Evolutionary conservation across 1,284 basidiomycete genomes (phyloP).

Genomic region (Schizophyllum commune): DNA sequence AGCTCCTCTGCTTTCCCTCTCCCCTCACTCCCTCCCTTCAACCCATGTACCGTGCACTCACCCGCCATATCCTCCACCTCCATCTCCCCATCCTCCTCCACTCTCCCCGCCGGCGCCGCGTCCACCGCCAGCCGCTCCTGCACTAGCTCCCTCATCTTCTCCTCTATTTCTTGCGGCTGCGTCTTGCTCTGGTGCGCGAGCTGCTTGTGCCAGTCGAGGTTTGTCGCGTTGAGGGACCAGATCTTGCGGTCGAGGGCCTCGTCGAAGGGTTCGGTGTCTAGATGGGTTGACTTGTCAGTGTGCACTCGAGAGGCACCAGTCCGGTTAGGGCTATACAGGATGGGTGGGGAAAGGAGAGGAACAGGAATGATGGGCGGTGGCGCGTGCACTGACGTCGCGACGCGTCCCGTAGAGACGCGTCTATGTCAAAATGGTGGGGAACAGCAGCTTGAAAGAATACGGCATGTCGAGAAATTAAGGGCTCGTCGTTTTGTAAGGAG

Average conservation of each 20-base stretch:
- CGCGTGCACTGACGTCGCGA: background rate
- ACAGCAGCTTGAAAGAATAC: background rate
- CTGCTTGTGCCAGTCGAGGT: constrained; percentile 59
- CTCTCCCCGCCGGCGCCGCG: constrained; percentile 4
- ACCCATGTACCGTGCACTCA: background rate
- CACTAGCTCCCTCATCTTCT: constrained; percentile 29
- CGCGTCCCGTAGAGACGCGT: too few relatives aligned
- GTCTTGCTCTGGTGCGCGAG: constrained; percentile 55
- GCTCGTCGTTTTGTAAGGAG: too few relatives aligned
- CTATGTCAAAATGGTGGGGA: too few relatives aligned
- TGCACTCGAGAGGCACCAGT: too few relatives aligned
- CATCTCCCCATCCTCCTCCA: background rate
- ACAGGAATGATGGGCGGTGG: too few relatives aligned
- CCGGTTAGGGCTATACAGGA: too few relatives aligned
- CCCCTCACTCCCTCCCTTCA: too few relatives aligned
- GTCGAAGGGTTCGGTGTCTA: constrained; percentile 74
- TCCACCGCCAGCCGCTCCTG: constrained; percentile 18
- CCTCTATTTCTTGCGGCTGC: constrained; percentile 44
- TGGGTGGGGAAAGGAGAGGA: too few relatives aligned
- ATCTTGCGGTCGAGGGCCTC: constrained; percentile 70
- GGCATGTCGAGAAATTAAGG: background rate
- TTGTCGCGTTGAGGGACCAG: constrained; percentile 61
- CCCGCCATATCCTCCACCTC: background rate
- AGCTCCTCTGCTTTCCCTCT: too few relatives aligned
- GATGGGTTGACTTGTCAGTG: too few relatives aligned